Percentiles rank a stretch among this genome's conserved stretches.
Evolutionary conservation across 371 early-diverging fungal genomes (phyloP).

Genomic region (Syncephalastrum monosporum): DNA sequence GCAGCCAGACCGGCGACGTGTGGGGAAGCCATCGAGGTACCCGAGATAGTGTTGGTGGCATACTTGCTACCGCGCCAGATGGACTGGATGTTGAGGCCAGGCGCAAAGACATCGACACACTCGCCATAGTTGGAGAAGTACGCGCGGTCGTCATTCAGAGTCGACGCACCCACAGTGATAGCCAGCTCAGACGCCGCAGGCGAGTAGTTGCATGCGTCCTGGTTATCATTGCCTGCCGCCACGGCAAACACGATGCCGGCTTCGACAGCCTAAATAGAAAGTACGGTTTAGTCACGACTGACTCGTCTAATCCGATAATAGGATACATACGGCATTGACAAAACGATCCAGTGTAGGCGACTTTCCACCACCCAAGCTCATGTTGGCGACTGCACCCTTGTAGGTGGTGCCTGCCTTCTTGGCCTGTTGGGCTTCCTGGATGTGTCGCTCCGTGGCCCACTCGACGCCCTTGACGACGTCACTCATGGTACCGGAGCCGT

Average conservation of each 20-base stretch:
- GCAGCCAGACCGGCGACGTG: conserved; percentile 96
- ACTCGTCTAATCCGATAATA: background rate
- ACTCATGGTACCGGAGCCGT: conserved; percentile 77
- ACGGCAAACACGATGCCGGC: conserved; percentile 88
- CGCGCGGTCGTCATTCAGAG: conserved; percentile 77
- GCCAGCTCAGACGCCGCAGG: conserved; percentile 89
- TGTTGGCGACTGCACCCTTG: conserved; percentile 86
- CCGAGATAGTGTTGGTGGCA: conserved; percentile 86
- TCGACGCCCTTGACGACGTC: conserved; percentile 74
- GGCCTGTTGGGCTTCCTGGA: conserved; percentile 39
- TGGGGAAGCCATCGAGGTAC: conserved; percentile 98
- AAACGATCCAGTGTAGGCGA: conserved; percentile 79
- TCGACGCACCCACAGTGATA: conserved; percentile 96
- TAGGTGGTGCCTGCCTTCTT: conserved; percentile 44
- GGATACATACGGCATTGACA: conserved; percentile 57
- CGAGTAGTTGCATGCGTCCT: conserved; percentile 92
- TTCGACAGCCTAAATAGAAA: conserved; percentile 56
- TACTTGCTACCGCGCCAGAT: conserved; percentile 80
- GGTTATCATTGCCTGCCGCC: conserved; percentile 97
- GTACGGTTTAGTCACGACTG: background rate
- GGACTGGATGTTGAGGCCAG: conserved; percentile 88
- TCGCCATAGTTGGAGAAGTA: conserved; percentile 88
- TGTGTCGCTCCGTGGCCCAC: conserved; percentile 55
- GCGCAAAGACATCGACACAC: conserved; percentile 93
- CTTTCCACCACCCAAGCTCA: conserved; percentile 88